Evolutionary conservation across 2,329 filamentous ascomycete genomes (phyloP), one percentile per base, ranked within the genome.

Genomic region (Aspergillus sp.): DNA sequence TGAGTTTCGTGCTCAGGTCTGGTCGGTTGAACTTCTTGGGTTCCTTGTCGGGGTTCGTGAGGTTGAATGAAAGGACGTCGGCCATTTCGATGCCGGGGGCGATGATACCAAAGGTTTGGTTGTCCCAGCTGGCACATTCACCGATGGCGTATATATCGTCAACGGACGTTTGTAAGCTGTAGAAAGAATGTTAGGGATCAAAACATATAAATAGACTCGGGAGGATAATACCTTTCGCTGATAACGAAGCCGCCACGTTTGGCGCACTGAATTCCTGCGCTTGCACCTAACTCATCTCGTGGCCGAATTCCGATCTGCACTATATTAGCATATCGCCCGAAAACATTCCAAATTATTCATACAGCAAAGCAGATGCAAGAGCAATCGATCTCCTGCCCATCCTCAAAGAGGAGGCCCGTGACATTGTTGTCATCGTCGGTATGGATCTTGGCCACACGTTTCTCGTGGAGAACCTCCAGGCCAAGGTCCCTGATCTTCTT

Each of bases 1-100:
- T 97, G 31, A 97, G 81, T 74, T 96, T 97, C 0, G 93, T 97
- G 81, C 93, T 96, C 46, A 97, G 81, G 74, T 97, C 92, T 0
- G 93, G 93, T 4, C 89, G 81, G 75, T 91, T 92, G 82, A 96
- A 96, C 31, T 81, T 82, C 34, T 90, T 83, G 2, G 86, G 86
- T 7, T 86, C 77, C 72, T 94, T 90, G 2, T 87, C 84, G 72
- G 90, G 89, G 34, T 91, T 91, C 73, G 93, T 96, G 61, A 97
- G 85, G 75, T 97, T 97, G 81, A 95, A 97, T 11, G 93, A 88
- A 3, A 97, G 85, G 1, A 97, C 89, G 68, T 96, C 93, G 0
- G 93, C 93, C 91, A 96, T 96, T 76, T 96, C 93, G 41, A 97
- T 85, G 19, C 93, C 93, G 0, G 93, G 93, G 0, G 91, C 92